phyloP scores from a whole-genome alignment of 73 alveolate species.

The Paramecium tetraurelia region DNA sequence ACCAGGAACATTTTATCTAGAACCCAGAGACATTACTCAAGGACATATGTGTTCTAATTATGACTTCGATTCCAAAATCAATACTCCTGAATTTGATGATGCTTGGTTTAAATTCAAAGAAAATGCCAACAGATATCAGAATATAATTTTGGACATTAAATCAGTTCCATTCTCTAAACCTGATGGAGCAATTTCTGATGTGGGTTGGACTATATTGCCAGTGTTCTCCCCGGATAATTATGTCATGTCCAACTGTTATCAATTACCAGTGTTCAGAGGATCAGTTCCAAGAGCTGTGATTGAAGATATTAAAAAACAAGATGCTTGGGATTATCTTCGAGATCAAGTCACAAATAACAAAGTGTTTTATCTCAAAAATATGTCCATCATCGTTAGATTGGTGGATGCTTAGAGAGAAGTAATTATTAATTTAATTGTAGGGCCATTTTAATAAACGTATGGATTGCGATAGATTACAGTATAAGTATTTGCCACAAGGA shows the following conservation, averaged over 20 bases:
- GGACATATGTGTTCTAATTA: constrained; percentile 61
- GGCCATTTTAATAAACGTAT: constrained; percentile 75
- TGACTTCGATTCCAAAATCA: constrained; percentile 56
- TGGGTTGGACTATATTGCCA: constrained; percentile 85
- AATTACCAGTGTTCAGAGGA: constrained; percentile 79
- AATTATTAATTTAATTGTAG: not conserved
- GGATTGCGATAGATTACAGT: constrained; percentile 75
- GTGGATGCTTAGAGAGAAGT: constrained; percentile 83
- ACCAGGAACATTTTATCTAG: constrained; percentile 62
- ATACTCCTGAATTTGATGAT: constrained; percentile 64
- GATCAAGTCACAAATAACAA: constrained; percentile 53
- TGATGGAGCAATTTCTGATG: constrained; percentile 70
- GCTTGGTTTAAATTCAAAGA: constrained; percentile 62
- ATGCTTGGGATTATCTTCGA: constrained; percentile 68
- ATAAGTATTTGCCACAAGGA: constrained; percentile 75
- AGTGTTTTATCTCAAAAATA: constrained; percentile 65
- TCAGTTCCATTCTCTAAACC: constrained; percentile 56
- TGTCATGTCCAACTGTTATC: constrained; percentile 70
- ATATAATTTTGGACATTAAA: constrained; percentile 57
- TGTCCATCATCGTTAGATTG: constrained; percentile 75
- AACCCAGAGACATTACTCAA: constrained; percentile 27
- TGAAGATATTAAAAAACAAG: constrained; percentile 58
- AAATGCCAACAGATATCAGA: constrained; percentile 49
- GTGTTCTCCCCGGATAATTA: constrained; percentile 73
- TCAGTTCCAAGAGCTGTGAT: constrained; percentile 72